These are phyloP conservation scores for Acarospora socialis DNA, from an alignment of 2,329 filamentous ascomycete genomes.

Conservation along the genomic window DNA sequence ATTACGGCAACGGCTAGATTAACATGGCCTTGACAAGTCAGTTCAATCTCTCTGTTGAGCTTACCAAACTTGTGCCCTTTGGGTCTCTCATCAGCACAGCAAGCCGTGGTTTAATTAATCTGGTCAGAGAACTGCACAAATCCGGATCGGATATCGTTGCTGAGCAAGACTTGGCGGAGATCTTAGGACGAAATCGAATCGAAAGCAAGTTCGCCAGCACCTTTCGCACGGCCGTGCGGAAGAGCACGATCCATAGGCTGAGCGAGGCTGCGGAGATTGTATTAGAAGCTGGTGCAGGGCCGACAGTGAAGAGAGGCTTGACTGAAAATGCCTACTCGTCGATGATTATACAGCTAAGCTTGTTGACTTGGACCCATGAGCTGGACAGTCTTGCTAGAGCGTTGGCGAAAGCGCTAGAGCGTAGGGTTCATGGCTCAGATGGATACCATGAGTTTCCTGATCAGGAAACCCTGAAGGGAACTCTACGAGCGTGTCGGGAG, in stretches of 20 bases:
- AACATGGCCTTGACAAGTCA: slow-evolving; percentile 2
- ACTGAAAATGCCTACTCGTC: no score
- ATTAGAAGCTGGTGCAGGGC: no score
- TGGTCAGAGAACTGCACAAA: slow-evolving; percentile 2
- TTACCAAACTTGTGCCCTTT: slow-evolving; percentile 5
- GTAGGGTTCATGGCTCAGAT: slow-evolving; percentile 1
- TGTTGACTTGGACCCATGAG: slow-evolving; percentile 6
- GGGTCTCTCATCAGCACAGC: background rate
- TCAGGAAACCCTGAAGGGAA: slow-evolving; percentile 2
- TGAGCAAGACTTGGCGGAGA: no score
- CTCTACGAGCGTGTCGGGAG: slow-evolving; percentile 1
- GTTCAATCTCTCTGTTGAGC: slow-evolving; percentile 3
- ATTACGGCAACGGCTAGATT: background rate
- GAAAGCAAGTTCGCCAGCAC: no score
- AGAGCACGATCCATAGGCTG: no score
- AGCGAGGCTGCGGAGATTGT: no score
- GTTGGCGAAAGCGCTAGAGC: slow-evolving; percentile 7
- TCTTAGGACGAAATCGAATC: no score
- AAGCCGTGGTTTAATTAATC: slow-evolving; percentile 1
- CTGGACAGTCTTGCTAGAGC: slow-evolving; percentile 4
- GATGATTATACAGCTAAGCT: no score
- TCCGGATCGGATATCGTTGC: no score
- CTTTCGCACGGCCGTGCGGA: no score
- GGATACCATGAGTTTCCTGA: slow-evolving; percentile 1
- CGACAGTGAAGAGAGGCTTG: no score